Evolutionary conservation across 73 alveolate species (phyloP).

Genomic region (Paramecium biaurelia): DNA sequence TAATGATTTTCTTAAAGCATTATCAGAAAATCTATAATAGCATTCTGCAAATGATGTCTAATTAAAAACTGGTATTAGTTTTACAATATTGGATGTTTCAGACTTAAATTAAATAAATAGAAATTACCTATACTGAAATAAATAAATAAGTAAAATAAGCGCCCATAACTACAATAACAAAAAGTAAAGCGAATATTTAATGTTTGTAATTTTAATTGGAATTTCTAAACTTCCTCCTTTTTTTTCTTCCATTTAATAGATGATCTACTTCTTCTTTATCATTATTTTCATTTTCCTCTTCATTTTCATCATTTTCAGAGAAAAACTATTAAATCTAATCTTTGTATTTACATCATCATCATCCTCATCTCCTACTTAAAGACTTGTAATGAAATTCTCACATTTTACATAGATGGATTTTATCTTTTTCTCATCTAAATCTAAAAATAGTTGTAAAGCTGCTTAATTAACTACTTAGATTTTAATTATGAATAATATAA

Average conservation of each 20-base stretch:
- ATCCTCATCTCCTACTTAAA: slow-evolving; percentile 58
- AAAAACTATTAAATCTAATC: neutral
- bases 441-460: slow-evolving; percentile 1
- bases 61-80: neutral
- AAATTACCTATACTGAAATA: neutral
- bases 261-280: neutral
- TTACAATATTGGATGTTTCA: neutral
- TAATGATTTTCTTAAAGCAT: neutral
- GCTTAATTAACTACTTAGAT: neutral
- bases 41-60: neutral
- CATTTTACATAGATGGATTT: slow-evolving; percentile 28
- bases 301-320: slow-evolving; percentile 1
- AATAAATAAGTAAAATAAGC: neutral
- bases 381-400: slow-evolving; percentile 49
- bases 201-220: neutral
- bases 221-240: slow-evolving; percentile 40
- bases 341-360: neutral
- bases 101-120: neutral
- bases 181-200: neutral
- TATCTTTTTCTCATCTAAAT: neutral
- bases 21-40: slow-evolving; percentile 1
- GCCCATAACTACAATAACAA: neutral
- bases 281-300: neutral
- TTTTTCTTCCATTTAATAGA: neutral
- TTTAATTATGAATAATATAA: neutral